Evolutionary conservation across 352 stramenopile species (phyloP).

Genomic region (Phytophthora hibernalis): DNA sequence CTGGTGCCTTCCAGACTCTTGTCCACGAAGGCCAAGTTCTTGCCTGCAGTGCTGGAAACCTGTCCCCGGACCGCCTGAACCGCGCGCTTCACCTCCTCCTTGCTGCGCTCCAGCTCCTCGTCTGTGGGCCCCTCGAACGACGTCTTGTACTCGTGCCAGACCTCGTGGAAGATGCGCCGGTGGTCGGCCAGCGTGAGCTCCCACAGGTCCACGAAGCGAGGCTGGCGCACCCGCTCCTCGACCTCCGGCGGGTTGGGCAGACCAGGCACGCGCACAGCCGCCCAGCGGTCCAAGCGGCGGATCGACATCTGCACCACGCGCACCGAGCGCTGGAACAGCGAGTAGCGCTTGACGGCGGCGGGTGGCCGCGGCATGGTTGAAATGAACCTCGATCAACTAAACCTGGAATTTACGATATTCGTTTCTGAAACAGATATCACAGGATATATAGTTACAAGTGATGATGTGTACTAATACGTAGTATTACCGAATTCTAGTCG

Average conservation of each 20-base stretch:
- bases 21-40: constrained; percentile 69
- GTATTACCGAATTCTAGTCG: not conserved
- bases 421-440: not conserved
- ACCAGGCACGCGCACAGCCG: constrained; percentile 65
- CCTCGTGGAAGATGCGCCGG: constrained; percentile 57
- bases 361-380: constrained; percentile 20
- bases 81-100: constrained; percentile 64
- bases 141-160: constrained; percentile 78
- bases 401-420: not conserved
- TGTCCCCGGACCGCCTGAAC: constrained; percentile 57
- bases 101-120: constrained; percentile 67
- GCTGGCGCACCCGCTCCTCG: constrained; percentile 46
- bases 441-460: not conserved
- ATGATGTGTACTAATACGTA: not conserved
- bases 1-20: constrained; percentile 74
- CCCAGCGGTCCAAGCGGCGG: constrained; percentile 55
- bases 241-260: constrained; percentile 77
- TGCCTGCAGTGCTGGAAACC: constrained; percentile 56
- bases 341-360: constrained; percentile 62
- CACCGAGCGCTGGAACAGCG: constrained; percentile 79
- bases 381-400: not conserved
- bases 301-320: constrained; percentile 74
- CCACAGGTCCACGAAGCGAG: constrained; percentile 79
- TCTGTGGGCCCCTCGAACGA: constrained; percentile 66
- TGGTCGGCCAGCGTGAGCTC: constrained; percentile 81